Percentiles rank a stretch among this genome's conserved stretches.
Evolutionary conservation across 139 green algal genomes (phyloP).

Genomic region (Bryopsis sp.): DNA sequence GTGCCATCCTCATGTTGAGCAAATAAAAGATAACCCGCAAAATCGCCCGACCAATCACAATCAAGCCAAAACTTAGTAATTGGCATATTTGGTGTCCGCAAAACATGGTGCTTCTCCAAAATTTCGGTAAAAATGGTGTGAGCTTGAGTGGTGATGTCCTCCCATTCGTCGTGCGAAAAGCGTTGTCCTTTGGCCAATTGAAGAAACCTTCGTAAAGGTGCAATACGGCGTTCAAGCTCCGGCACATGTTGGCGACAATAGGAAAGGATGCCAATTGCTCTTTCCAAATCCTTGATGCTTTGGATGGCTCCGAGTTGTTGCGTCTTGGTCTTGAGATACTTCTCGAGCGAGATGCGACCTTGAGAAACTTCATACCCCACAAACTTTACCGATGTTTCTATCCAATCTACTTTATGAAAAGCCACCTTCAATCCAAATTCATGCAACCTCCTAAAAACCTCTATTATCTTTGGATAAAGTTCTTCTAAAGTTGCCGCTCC

Average conservation of each 20-base stretch:
- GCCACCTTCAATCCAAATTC: constrained; percentile 12
- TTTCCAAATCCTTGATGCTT: constrained; percentile 14
- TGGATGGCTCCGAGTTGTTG: not conserved
- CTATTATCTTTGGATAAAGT: not conserved
- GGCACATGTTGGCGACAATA: not conserved
- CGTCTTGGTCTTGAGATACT: not conserved
- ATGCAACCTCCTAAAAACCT: constrained; percentile 16
- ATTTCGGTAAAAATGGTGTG: not conserved
- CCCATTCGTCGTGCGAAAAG: not conserved
- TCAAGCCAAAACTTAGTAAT: not conserved
- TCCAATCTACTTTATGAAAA: not conserved
- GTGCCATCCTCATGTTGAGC: not conserved
- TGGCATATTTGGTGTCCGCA: not conserved
- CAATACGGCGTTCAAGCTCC: not conserved
- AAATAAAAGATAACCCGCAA: constrained; percentile 1
- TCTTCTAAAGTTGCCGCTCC: not conserved
- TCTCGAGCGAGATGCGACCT: not conserved
- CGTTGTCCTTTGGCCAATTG: not conserved
- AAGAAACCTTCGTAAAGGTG: not conserved
- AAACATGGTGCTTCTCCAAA: not conserved
- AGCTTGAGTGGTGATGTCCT: not conserved
- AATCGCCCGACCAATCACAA: not conserved
- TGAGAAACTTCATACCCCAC: constrained; percentile 2
- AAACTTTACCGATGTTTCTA: not conserved
- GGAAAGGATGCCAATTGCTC: not conserved